Percentiles rank a stretch among this genome's conserved stretches.
Evolutionary conservation across 2,329 filamentous ascomycete genomes (phyloP).

Genomic region (Xylaria sp.): DNA sequence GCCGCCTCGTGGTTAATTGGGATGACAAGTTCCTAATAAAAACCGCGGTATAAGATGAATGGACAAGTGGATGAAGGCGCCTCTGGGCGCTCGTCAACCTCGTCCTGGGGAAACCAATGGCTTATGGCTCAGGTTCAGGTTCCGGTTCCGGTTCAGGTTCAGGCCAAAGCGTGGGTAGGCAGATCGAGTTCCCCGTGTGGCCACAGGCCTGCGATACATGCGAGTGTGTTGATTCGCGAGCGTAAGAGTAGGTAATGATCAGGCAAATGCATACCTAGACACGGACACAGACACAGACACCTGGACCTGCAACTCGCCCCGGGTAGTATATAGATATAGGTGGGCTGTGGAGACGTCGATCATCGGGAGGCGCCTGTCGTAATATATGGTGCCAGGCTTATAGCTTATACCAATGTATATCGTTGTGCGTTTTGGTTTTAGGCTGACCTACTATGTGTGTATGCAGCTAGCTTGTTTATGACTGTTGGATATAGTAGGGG

Average conservation of each 20-base stretch:
- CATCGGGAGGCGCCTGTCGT: slow-evolving; percentile 34
- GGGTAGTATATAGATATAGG: slow-evolving; percentile 15
- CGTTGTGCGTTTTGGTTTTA: slow-evolving; percentile 21
- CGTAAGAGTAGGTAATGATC: slow-evolving; percentile 22
- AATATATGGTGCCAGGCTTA: slow-evolving; percentile 28
- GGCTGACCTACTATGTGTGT: slow-evolving; percentile 14
- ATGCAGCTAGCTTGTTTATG: slow-evolving; percentile 13
- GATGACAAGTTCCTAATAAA: not conserved
- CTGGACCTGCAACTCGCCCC: slow-evolving; percentile 12
- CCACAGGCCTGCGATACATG: slow-evolving; percentile 8
- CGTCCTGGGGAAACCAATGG: slow-evolving; percentile 2
- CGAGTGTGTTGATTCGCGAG: slow-evolving; percentile 20
- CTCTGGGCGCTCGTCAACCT: slow-evolving; percentile 3
- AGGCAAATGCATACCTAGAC: slow-evolving; percentile 6
- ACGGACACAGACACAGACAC: not conserved
- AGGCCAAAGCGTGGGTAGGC: slow-evolving; percentile 5
- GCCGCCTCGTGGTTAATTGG: not conserved
- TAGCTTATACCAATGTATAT: slow-evolving; percentile 18
- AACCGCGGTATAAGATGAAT: slow-evolving; percentile 3
- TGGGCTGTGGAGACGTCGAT: slow-evolving; percentile 33
- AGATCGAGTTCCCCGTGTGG: slow-evolving; percentile 3
- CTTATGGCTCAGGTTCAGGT: not conserved
- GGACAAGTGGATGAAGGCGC: slow-evolving; percentile 5
- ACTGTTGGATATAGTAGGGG: slow-evolving; percentile 9
- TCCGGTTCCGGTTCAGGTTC: no score